Conservation (phyloP, 1,284 basidiomycete genomes). For the Rhodotorula sp. region DNA sequence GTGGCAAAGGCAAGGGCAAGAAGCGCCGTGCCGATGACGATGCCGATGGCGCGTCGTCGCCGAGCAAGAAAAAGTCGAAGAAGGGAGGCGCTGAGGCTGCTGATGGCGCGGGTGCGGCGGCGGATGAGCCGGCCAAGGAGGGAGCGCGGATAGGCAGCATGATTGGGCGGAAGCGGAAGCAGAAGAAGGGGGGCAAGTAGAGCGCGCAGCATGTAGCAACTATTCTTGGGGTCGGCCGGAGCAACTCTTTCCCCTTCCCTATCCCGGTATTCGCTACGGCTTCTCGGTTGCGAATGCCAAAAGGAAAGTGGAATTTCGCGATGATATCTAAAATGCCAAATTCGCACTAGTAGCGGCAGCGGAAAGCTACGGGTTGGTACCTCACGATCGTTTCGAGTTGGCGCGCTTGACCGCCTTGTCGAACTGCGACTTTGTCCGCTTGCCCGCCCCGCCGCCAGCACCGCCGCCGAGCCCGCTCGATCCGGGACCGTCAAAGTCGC, state of each 20-base stretch:
- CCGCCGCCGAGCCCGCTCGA: constrained; percentile 26
- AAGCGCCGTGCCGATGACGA: constrained; percentile 19
- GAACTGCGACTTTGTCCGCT: constrained; percentile 37
- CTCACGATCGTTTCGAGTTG: constrained; percentile 1
- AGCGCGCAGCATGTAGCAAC: too few relatives aligned
- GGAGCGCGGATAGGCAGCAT: constrained; percentile 25
- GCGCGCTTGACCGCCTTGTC: constrained; percentile 40
- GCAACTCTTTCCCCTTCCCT: too few relatives aligned
- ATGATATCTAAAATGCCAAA: too few relatives aligned
- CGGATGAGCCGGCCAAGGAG: constrained; percentile 7
- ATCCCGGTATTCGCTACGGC: too few relatives aligned
- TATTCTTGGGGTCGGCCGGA: too few relatives aligned
- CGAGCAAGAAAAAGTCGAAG: constrained; percentile 22
- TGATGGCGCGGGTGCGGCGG: too few relatives aligned
- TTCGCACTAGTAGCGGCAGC: too few relatives aligned
- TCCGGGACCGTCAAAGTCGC: constrained; percentile 15
- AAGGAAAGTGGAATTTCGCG: too few relatives aligned
- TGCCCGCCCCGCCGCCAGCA: constrained; percentile 13
- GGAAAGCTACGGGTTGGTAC: too few relatives aligned
- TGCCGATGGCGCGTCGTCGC: not conserved
- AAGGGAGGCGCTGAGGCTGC: constrained; percentile 8
- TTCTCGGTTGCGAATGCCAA: too few relatives aligned
- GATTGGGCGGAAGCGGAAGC: constrained; percentile 30
- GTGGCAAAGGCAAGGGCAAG: constrained; percentile 32
- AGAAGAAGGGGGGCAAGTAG: constrained; percentile 17